Evolutionary conservation across 306 rosid genomes (phyloP), one percentile per base, ranked within the genome.

Genomic region (Cucurbita moschata): DNA sequence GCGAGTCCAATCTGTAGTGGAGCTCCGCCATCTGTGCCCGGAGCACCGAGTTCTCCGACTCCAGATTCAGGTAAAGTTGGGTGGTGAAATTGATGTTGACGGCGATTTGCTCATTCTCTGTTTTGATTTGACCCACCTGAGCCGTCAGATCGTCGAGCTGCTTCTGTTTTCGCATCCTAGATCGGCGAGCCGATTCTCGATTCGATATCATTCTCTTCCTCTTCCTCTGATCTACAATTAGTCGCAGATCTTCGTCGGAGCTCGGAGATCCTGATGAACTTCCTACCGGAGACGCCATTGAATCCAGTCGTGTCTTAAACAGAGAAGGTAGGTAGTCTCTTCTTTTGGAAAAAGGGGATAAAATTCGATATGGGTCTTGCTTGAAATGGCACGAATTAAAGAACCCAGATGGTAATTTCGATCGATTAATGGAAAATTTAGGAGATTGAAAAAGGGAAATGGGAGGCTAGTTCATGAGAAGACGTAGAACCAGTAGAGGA

Each of bases 401-500:
- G 55, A 52, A 49, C 62, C 19, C 58, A 54, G 74, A 51, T 56
- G 74, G 8, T 66, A 21, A 57, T 42, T 66, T 51, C 8, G 1
- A 7, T 3, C 7, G 10, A 56, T 44, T 37, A 11, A 4, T 42
- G 35, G 47, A 37, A 1, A 64, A 10, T 8, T 46, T 43, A 5
- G 54, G 54, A 10, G 38, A 42, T 18, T 44, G 18, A 12, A 38
- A 38, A 2, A 37, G 19, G 47, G 1, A 23, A 6, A 0, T 0
- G 44, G 65, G n/a, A 2, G 23, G 13, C 1, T 43, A 80, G 84
- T 79, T 88, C 78, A 84, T 79, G 90, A 90, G 77, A 86, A 86
- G 71, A 78, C 86, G 67, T 88, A 93, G 78, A 93, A 93, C 98
- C 98, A 93, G 83, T 93, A 88, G 73, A 93, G 97, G 86, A 93